Conservation (phyloP, 2,329 filamentous ascomycete genomes). For the Fusarium sp. region DNA sequence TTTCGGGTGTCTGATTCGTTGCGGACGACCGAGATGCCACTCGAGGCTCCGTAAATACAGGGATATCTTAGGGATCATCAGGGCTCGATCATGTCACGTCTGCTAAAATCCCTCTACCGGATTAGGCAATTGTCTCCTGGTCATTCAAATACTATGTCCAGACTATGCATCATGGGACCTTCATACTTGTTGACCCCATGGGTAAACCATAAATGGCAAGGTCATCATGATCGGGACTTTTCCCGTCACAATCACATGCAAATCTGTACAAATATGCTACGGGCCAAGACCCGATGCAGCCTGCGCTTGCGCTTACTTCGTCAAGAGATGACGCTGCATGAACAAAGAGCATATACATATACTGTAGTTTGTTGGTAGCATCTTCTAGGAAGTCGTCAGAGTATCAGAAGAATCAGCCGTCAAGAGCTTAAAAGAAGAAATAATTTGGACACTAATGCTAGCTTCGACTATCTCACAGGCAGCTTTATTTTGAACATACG, state of each 20-base stretch:
- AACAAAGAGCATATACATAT: too few relatives aligned
- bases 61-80: not conserved
- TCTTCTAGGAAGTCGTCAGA: not conserved
- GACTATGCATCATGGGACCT: not conserved
- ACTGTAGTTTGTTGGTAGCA: not conserved
- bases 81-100: not conserved
- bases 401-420: not conserved
- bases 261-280: not conserved
- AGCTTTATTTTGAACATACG: too few relatives aligned
- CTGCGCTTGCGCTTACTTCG: not conserved
- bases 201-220: not conserved
- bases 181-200: not conserved
- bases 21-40: conserved; percentile 12
- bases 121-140: not conserved
- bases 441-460: too few relatives aligned
- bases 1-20: conserved; percentile 40
- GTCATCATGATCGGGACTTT: not conserved
- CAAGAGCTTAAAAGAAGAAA: not conserved
- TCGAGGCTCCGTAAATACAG: not conserved
- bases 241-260: not conserved
- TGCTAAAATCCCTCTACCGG: not conserved
- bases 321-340: not conserved
- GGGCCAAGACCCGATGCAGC: not conserved
- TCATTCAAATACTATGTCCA: not conserved
- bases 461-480: too few relatives aligned